Evolutionary conservation across 495 filamentous ascomycete genomes (phyloP).

Genomic region (Neurospora sp.): DNA sequence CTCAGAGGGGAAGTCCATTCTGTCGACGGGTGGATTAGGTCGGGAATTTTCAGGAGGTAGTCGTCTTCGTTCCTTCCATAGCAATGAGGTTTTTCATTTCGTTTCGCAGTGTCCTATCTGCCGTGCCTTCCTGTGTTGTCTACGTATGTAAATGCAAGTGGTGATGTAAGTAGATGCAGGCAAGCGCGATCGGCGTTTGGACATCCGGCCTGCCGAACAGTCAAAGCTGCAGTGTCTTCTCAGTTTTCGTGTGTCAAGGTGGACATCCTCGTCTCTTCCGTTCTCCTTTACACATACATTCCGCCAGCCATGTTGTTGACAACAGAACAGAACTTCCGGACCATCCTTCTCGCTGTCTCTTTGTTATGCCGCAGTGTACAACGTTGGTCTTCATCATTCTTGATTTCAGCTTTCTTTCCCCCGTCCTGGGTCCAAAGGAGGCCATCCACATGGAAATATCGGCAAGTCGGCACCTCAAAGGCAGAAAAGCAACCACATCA

Average conservation of each 20-base stretch:
- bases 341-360: no score
- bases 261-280: background rate
- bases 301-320: background rate
- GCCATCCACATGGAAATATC: background rate
- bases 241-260: background rate
- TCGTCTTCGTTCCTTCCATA: background rate
- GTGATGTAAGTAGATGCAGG: background rate
- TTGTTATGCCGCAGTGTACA: background rate
- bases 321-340: no score
- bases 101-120: background rate
- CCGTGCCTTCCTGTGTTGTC: background rate
- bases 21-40: background rate
- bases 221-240: background rate
- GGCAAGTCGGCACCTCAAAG: background rate
- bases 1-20: background rate
- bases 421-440: background rate
- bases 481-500: background rate
- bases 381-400: background rate
- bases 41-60: background rate
- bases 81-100: background rate
- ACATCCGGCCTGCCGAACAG: background rate
- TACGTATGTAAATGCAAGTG: background rate
- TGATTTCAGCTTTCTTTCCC: background rate
- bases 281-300: background rate
- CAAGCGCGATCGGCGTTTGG: background rate